These are phyloP conservation scores for Metschnikowia similis DNA, from an alignment of 805 yeast species.

Conservation along the genomic window DNA sequence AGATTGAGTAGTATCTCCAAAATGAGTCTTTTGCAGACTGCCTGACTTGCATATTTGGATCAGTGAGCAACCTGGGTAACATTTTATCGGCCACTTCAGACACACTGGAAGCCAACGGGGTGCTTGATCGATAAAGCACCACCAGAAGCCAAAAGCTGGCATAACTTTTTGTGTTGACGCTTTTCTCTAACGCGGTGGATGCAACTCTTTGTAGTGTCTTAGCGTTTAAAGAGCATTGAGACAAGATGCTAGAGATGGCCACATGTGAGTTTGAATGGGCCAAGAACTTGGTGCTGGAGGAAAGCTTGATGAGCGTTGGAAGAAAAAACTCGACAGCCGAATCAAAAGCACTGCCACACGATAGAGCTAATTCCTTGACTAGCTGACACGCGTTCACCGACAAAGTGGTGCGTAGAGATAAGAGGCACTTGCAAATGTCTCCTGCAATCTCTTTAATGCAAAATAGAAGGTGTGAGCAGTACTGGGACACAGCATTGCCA, in stretches of 20 bases:
- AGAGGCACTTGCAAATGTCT: conserved; percentile 59
- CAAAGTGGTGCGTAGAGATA: conserved; percentile 81
- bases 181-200: conserved; percentile 61
- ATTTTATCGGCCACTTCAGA: conserved; percentile 47
- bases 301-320: conserved; percentile 47
- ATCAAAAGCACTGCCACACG: conserved; percentile 39
- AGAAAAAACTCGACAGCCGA: conserved; percentile 47
- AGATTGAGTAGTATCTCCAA: conserved; percentile 61
- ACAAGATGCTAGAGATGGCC: conserved; percentile 51
- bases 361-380: conserved; percentile 59
- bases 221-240: conserved; percentile 50
- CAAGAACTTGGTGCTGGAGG: conserved; percentile 60
- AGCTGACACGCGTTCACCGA: conserved; percentile 72
- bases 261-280: conserved; percentile 56
- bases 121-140: conserved; percentile 48
- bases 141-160: conserved; percentile 70
- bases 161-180: conserved; percentile 63
- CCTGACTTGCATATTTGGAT: conserved; percentile 77
- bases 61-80: conserved; percentile 59
- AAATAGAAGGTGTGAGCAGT: conserved; percentile 34
- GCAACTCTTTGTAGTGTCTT: conserved; percentile 49
- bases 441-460: conserved; percentile 35
- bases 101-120: conserved; percentile 12
- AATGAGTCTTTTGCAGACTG: conserved; percentile 68
- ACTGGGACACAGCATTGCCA: conserved; percentile 47